Evolutionary conservation across 768 basidiomycete species (phyloP), one percentile per base, ranked within the genome.

Genomic region (Brasilioporus rufonigricans): DNA sequence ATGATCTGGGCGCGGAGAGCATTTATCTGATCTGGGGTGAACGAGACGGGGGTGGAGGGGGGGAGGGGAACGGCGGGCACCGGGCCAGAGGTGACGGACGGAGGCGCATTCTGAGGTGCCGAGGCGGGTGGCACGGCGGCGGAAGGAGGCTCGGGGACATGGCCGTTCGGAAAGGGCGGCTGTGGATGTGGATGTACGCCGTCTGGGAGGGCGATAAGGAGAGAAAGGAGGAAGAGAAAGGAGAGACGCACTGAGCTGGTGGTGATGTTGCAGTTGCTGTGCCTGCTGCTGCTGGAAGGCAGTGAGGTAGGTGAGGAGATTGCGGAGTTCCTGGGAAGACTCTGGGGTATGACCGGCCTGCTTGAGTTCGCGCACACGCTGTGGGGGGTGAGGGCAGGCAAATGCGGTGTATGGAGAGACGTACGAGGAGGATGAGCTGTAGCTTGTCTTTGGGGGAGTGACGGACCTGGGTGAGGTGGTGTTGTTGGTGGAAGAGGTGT

Each of bases 1-100:
- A 86, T 80, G 16, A 93, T 92, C 61, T 93, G 91, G 0, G 87
- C 84, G 14, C 88, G 81, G n/a, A 93, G 79, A 11, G 86, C 81
- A 53, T 75, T 77, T 44, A 92, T 84, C 63, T 92, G 92, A 55
- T 89, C 86, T 0, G 68, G 74, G 5, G 89, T 86, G 65, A 95
- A 93, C 5, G 88, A 87, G 29, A 92, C 83, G 36, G 90, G 87
- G 0, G 88, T 86, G 27, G 82, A 77, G 3, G 87, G 80, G n/a
- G 80, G 75, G 19, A 76, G 69, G 13, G 82, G 82, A 36, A 77
- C 73, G 13, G 79, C 57, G 46, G 79, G 82, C 1, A 76, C 65
- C 13, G 85, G 78, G 41, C 82, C 84, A 6, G 79, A 74, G 13
- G 77, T 70, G 51, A 82, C 68, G 39, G 80, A 74, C 5, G 61